Conservation (phyloP, 768 basidiomycete genomes). For the Coprinellus micaceus region DNA sequence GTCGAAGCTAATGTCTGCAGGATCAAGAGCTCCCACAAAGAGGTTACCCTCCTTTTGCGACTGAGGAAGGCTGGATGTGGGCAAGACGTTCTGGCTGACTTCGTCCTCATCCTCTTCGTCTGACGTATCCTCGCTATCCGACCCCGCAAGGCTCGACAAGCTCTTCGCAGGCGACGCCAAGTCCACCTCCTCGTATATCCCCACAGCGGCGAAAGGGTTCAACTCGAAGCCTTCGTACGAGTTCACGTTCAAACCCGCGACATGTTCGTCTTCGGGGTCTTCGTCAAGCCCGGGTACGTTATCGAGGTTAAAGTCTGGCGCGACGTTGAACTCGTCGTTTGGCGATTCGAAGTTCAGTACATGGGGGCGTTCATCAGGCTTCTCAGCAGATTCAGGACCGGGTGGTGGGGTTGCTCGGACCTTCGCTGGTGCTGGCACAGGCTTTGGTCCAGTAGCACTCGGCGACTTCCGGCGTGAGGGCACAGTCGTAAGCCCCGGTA, state of each 20-base stretch:
- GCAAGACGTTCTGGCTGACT: background rate
- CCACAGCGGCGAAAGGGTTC: slow-evolving; percentile 1
- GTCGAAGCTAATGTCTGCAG: slow-evolving; percentile 16
- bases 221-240: slow-evolving; percentile 8
- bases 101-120: slow-evolving; percentile 17
- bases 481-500: too few relatives aligned
- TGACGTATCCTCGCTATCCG: slow-evolving; percentile 16
- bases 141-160: slow-evolving; percentile 28
- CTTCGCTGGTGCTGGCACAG: too few relatives aligned
- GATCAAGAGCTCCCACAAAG: background rate
- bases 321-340: too few relatives aligned
- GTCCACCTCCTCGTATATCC: slow-evolving; percentile 13
- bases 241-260: background rate
- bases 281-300: background rate
- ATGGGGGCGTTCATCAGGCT: too few relatives aligned
- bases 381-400: too few relatives aligned
- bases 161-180: slow-evolving; percentile 27
- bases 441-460: too few relatives aligned
- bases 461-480: too few relatives aligned
- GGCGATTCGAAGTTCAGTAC: too few relatives aligned
- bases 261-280: background rate
- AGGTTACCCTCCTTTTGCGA: background rate
- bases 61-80: background rate
- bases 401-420: too few relatives aligned
- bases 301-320: background rate